Base-by-base conservation (phyloP, 1,139 yeast species). In the Yamadazyma trypodendri region DNA sequence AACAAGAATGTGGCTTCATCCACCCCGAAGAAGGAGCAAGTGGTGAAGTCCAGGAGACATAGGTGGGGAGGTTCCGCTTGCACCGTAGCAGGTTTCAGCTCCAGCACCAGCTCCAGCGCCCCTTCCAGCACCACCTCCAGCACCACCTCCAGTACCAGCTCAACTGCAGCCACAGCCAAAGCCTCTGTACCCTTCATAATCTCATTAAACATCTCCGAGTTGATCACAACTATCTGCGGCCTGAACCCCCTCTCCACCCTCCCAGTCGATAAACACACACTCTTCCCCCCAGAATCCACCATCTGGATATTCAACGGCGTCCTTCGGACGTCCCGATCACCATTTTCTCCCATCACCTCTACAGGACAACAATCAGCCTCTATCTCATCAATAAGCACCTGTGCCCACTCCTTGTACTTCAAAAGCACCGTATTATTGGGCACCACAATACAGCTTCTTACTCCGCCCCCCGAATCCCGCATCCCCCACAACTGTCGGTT, bases 361-460 rank as follows among this genome's bases (percentile, higher is more conserved):
- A 12, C 20, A 13, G 27, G 33, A 20, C 62, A 60, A 37, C 67
- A 61, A 6, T 52, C 36, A 6, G 40, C 37, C 1, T 61, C 57
- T 11, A 57, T 44, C 11, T 50, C 57, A 15, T 44, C 27, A 3
- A 50, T 41, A 22, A 61, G 37, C 9, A 25, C 24, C 5, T 28
- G 21, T 6, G 53, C 36, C 38, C 49, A 45, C 5, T 37, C 18
- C 25, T 45, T 39, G 36, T 60, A 63, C 34, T 51, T 49, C 13
- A 47, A 43, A 9, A 63, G 53, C 31, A 55, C 25, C 7, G 45
- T 51, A 27, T 53, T 54, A 8, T 64, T 59, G 2, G 68, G 67
- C 1, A 59, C 66, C 4, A 64, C 28, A 18, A 63, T 53, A 3
- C 61, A 38, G 17, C 28, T 28, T 21, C n/a, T 25, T 13, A 28